phyloP scores from a whole-genome alignment of 805 yeast genomes.

The Zygosaccharomyces bailii region DNA sequence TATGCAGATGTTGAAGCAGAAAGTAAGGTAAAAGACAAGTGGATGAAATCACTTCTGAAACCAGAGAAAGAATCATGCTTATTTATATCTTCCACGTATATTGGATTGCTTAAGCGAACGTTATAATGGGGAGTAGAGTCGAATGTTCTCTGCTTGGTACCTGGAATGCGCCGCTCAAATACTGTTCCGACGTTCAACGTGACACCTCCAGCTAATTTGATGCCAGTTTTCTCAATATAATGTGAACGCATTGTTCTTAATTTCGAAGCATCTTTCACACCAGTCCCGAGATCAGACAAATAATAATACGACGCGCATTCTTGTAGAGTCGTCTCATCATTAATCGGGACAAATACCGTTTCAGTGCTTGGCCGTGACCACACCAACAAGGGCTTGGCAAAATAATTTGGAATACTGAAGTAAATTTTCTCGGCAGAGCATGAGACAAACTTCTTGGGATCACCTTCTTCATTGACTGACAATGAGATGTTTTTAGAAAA shows the following conservation, averaged over 20 bases:
- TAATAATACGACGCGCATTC: slow-evolving; percentile 50
- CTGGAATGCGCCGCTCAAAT: slow-evolving; percentile 45
- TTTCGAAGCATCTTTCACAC: slow-evolving; percentile 18
- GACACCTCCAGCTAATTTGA: slow-evolving; percentile 59
- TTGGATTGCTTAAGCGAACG: slow-evolving; percentile 55
- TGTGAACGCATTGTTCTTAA: slow-evolving; percentile 23
- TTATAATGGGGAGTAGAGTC: slow-evolving; percentile 59
- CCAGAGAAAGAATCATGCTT: slow-evolving; percentile 76
- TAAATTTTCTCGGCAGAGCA: slow-evolving; percentile 59
- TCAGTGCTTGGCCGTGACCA: slow-evolving; percentile 55
- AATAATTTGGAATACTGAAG: slow-evolving; percentile 75
- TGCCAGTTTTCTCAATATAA: slow-evolving; percentile 50
- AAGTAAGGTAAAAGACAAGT: slow-evolving; percentile 56
- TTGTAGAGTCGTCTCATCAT: slow-evolving; percentile 40
- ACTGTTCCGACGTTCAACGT: slow-evolving; percentile 54
- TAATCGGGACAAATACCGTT: slow-evolving; percentile 45
- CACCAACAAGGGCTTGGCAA: slow-evolving; percentile 48
- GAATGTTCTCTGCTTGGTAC: slow-evolving; percentile 40
- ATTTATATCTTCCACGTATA: slow-evolving; percentile 42
- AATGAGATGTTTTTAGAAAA: slow-evolving; percentile 63
- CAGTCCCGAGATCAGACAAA: slow-evolving; percentile 33
- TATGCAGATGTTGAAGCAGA: slow-evolving; percentile 45
- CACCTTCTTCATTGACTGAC: slow-evolving; percentile 59
- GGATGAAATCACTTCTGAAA: slow-evolving; percentile 79
- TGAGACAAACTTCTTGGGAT: slow-evolving; percentile 63